Conservation (phyloP, 441 rosid genomes). For the Gossypium gossypioides region DNA sequence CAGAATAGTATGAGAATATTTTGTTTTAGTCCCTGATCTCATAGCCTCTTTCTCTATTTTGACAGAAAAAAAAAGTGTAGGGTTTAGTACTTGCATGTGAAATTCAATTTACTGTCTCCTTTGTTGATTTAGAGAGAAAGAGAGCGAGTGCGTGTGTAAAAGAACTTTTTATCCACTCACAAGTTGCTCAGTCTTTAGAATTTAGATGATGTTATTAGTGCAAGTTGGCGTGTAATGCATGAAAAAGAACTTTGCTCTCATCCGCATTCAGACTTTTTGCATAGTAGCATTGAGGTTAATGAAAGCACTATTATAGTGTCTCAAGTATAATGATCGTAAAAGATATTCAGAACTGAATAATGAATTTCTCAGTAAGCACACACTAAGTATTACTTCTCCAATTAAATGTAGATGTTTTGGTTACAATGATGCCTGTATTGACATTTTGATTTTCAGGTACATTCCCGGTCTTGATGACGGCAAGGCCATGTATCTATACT, state of each 20-base stretch:
- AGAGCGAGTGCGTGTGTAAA: too few relatives aligned
- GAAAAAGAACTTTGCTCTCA: not conserved
- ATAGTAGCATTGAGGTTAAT: not conserved
- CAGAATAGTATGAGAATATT: not conserved
- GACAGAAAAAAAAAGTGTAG: not conserved
- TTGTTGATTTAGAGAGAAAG: not conserved
- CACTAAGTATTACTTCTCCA: not conserved
- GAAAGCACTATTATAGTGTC: conserved; percentile 3
- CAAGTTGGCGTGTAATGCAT: conserved; percentile 19
- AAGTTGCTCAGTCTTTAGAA: not conserved
- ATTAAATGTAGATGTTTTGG: not conserved
- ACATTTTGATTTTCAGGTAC: conserved; percentile 36
- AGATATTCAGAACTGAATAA: not conserved
- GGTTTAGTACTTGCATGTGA: not conserved
- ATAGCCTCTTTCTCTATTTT: not conserved
- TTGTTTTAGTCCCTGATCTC: not conserved
- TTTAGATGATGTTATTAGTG: not conserved
- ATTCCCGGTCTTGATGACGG: conserved; percentile 69
- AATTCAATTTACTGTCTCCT: not conserved
- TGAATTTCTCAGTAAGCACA: not conserved
- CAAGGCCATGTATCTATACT: conserved; percentile 73
- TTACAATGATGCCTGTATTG: conserved; percentile 2
- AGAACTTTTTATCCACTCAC: not conserved
- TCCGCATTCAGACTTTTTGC: not conserved
- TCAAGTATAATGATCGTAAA: not conserved